Percentiles rank a stretch among this genome's conserved stretches.
These are phyloP conservation scores for Fraxinus greggii DNA, from an alignment of 305 asterid species.

Conservation along the genomic window DNA sequence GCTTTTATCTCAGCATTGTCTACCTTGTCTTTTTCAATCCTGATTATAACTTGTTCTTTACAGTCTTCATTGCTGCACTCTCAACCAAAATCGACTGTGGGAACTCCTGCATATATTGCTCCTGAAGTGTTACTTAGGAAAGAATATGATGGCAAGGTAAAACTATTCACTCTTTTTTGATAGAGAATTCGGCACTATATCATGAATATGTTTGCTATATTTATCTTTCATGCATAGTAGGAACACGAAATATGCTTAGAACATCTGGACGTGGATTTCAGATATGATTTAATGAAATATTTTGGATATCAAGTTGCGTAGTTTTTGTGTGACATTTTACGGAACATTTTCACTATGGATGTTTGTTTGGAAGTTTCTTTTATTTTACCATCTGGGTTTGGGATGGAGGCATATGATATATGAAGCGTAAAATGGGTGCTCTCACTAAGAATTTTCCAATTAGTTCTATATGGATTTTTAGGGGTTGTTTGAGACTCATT, in stretches of 20 bases:
- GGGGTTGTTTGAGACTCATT: not conserved
- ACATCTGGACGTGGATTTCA: not conserved
- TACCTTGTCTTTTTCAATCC: conserved; percentile 5
- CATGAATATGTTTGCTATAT: not conserved
- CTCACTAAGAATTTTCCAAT: not conserved
- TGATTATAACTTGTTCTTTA: conserved; percentile 25
- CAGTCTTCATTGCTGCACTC: conserved; percentile 78
- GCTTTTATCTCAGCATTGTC: not conserved
- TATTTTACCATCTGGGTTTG: not conserved
- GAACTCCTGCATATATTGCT: conserved; percentile 75
- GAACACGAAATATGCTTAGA: not conserved
- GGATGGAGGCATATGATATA: not conserved
- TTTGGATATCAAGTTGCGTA: not conserved
- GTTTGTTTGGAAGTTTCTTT: not conserved
- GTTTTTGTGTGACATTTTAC: conserved; percentile 12
- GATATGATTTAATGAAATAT: not conserved
- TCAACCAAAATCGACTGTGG: conserved; percentile 80
- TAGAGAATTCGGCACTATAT: not conserved
- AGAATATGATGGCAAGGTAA: conserved; percentile 82
- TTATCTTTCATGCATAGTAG: not conserved
- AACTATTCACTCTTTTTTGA: not conserved
- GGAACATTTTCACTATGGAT: not conserved
- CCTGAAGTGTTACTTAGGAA: conserved; percentile 61
- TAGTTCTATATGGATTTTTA: not conserved
- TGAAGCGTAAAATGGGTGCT: not conserved